Percentiles rank a stretch among this genome's conserved stretches.
Conservation (phyloP, 495 filamentous ascomycete genomes). For the Daldinia concentrica region DNA sequence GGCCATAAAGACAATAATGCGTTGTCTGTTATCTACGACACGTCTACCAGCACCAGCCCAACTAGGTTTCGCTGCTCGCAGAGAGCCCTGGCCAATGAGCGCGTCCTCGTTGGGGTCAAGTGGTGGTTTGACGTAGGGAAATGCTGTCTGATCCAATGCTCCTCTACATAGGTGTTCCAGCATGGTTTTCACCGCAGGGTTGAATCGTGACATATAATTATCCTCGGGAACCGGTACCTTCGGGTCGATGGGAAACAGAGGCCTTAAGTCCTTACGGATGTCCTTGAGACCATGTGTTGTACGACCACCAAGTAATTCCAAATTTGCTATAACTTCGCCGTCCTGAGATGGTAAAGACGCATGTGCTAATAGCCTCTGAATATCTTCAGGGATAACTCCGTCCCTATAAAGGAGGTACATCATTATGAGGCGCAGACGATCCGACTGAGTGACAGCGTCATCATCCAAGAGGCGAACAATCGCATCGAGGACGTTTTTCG, state of each 20-base stretch:
- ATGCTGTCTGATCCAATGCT: conserved; percentile 73
- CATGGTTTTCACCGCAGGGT: conserved; percentile 78
- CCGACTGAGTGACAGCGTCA: conserved; percentile 68
- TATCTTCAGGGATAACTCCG: conserved; percentile 87
- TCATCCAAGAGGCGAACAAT: conserved; percentile 90
- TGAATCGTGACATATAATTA: conserved; percentile 73
- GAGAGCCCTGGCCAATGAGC: conserved; percentile 71
- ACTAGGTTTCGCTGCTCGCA: conserved; percentile 88
- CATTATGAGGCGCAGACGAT: conserved; percentile 84
- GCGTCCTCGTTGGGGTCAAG: conserved; percentile 65
- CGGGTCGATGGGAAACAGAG: conserved; percentile 72
- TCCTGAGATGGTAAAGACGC: conserved; percentile 79
- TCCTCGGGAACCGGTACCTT: conserved; percentile 64
- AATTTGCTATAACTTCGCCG: conserved; percentile 74
- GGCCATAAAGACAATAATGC: conserved; percentile 94
- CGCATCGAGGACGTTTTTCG: conserved; percentile 85
- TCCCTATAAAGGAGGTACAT: conserved; percentile 88
- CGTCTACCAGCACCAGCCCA: conserved; percentile 87
- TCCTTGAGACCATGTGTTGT: conserved; percentile 81
- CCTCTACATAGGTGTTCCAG: conserved; percentile 76
- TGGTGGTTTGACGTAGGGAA: conserved; percentile 84
- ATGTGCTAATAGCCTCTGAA: conserved; percentile 85
- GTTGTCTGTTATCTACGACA: conserved; percentile 82
- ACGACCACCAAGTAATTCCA: conserved; percentile 83
- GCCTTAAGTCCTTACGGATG: conserved; percentile 66